Conservation (phyloP, 2,329 filamentous ascomycete species). For the Aureobasidium sp. region DNA sequence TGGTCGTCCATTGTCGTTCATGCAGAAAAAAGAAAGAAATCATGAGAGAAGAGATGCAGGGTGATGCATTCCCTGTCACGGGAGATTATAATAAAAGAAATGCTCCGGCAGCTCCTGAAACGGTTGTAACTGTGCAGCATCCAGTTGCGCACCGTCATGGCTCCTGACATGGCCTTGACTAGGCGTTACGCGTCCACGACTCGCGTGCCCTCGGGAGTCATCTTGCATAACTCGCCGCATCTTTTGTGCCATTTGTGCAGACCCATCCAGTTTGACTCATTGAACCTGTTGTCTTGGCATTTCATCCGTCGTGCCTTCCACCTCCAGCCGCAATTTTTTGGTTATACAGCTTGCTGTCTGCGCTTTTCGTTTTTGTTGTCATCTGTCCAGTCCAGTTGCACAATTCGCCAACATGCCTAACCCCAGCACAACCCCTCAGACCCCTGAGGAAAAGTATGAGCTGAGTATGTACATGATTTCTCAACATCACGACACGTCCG, state of each 20-base stretch:
- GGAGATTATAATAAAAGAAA: slow-evolving; percentile 1
- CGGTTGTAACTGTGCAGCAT: slow-evolving; percentile 10
- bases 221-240: neutral
- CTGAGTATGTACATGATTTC: slow-evolving; percentile 44
- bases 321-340: slow-evolving; percentile 7
- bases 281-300: neutral
- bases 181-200: slow-evolving; percentile 2
- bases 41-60: neutral
- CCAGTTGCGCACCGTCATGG: neutral
- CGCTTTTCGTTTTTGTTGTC: neutral
- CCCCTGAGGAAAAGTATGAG: slow-evolving; percentile 55
- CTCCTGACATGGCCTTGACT: neutral
- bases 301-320: neutral
- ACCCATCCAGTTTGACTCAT: neutral
- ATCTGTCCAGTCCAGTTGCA: neutral
- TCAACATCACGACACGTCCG: too few relatives aligned
- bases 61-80: neutral
- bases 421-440: slow-evolving; percentile 17
- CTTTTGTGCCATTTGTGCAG: neutral
- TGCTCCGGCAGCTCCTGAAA: slow-evolving; percentile 13
- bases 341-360: slow-evolving; percentile 6
- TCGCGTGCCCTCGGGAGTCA: neutral
- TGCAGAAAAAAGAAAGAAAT: neutral
- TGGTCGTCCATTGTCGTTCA: slow-evolving; percentile 7
- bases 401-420: neutral